Conservation (phyloP, 1,284 basidiomycete species). For the Megacollybia platyphylla region DNA sequence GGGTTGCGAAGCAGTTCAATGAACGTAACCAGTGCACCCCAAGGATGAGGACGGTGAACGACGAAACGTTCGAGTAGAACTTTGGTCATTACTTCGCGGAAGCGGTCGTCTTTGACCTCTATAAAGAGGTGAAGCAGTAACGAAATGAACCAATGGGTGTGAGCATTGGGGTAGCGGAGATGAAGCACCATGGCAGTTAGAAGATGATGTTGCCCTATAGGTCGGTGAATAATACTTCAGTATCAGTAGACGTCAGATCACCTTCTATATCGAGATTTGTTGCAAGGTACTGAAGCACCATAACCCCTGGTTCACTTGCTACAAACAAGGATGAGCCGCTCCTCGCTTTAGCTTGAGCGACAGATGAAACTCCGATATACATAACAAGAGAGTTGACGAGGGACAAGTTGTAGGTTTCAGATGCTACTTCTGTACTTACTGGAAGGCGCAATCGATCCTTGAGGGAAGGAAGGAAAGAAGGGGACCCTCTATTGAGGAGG, state of each 20-base stretch:
- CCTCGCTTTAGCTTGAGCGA: constrained; percentile 74
- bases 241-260: constrained; percentile 18
- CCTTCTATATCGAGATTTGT: constrained; percentile 86
- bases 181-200: constrained; percentile 87
- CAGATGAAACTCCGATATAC: constrained; percentile 85
- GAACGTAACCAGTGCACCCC: constrained; percentile 90
- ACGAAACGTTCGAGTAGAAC: constrained; percentile 91
- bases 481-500: constrained; percentile 58
- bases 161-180: constrained; percentile 92
- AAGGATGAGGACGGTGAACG: constrained; percentile 92
- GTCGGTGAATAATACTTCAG: constrained; percentile 7
- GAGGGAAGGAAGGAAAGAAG: constrained; percentile 65
- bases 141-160: constrained; percentile 92
- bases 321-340: constrained; percentile 74
- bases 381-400: constrained; percentile 90
- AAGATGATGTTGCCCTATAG: constrained; percentile 81
- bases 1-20: constrained; percentile 80
- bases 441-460: constrained; percentile 66
- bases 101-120: constrained; percentile 61
- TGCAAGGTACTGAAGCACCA: constrained; percentile 72
- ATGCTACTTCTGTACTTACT: constrained; percentile 30
- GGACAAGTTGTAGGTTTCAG: constrained; percentile 76
- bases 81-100: constrained; percentile 85
- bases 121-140: constrained; percentile 81
- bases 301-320: constrained; percentile 69